Evolutionary conservation across 2,329 filamentous ascomycete species (phyloP).

Genomic region (Pseudopyricularia javanii): DNA sequence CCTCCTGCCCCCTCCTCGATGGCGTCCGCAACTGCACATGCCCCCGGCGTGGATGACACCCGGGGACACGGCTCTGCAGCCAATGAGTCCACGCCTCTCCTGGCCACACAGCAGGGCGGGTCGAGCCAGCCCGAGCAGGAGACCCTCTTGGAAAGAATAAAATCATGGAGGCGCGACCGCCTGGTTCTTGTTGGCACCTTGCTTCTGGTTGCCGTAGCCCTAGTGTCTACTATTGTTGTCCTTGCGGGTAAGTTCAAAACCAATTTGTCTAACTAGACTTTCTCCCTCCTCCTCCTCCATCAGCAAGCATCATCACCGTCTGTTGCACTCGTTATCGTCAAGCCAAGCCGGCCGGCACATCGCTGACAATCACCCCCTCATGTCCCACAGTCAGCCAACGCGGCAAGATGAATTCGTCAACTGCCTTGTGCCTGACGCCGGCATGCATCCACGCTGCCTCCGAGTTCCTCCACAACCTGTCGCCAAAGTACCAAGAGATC

Average conservation of each 20-base stretch:
- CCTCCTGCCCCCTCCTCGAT: not conserved
- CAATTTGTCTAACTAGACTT: no score
- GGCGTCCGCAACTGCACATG: not conserved
- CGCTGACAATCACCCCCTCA: no score
- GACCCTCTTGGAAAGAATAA: conserved; percentile 1
- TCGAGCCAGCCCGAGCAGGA: not conserved
- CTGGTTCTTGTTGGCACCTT: not conserved
- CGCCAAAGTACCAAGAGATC: conserved; percentile 44
- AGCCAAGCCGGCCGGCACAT: no score
- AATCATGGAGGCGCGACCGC: not conserved
- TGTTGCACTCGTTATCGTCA: no score
- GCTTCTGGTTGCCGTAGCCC: conserved; percentile 4
- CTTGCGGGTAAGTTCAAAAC: not conserved
- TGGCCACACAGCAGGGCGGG: not conserved
- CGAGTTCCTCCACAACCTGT: conserved; percentile 48
- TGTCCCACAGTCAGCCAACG: not conserved
- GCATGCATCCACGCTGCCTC: conserved; percentile 53
- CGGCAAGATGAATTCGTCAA: conserved; percentile 4
- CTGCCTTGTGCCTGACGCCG: conserved; percentile 37
- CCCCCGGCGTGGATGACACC: not conserved
- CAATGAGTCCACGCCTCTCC: not conserved
- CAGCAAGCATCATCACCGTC: not conserved
- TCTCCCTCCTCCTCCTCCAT: not conserved
- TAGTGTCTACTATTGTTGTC: conserved; percentile 6
- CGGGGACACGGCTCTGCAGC: not conserved